These are phyloP conservation scores for Sisymbrium irio DNA, from an alignment of 345 rosid genomes.

Conservation along the genomic window DNA sequence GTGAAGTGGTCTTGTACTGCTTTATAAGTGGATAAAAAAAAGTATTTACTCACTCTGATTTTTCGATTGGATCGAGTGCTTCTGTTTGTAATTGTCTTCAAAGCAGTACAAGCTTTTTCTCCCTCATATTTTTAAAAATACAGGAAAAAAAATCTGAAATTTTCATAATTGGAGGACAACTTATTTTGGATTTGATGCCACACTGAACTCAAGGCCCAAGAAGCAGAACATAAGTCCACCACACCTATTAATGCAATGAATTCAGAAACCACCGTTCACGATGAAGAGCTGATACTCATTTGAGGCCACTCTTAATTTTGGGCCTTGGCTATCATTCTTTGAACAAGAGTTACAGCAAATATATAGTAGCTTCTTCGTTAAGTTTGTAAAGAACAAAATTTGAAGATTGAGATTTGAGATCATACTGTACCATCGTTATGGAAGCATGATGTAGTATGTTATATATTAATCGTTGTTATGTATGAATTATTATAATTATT, in stretches of 20 bases:
- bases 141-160: neutral
- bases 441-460: neutral
- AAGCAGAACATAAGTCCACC: neutral
- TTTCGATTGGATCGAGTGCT: neutral
- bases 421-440: neutral
- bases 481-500: too few relatives aligned
- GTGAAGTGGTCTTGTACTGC: neutral
- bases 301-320: neutral
- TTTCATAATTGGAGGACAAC: neutral
- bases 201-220: neutral
- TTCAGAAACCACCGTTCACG: neutral
- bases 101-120: neutral
- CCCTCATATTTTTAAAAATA: too few relatives aligned
- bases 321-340: neutral
- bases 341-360: neutral
- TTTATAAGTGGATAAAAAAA: neutral
- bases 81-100: neutral
- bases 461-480: neutral
- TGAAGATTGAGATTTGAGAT: neutral
- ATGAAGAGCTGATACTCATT: neutral
- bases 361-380: neutral
- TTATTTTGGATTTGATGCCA: neutral
- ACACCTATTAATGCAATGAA: neutral
- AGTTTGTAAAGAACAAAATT: neutral
- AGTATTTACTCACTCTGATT: neutral